Conservation (phyloP, 192 early-diverging fungal genomes). For the Umbelopsis sp. region DNA sequence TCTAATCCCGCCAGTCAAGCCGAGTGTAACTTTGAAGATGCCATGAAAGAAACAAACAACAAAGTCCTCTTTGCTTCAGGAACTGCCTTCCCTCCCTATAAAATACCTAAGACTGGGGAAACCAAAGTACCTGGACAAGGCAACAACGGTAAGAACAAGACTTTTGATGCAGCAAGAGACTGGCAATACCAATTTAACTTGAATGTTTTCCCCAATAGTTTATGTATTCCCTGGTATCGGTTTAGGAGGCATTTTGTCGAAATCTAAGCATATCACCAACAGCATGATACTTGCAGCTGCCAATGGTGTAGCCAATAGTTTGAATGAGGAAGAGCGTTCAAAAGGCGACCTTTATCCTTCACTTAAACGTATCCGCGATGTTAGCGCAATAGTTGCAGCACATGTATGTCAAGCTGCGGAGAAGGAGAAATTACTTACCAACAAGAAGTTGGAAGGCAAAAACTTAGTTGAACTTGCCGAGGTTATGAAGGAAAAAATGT, state of each 20-base stretch:
- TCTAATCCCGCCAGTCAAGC: conserved; percentile 88
- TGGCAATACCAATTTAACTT: background rate
- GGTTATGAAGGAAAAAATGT: conserved; percentile 2
- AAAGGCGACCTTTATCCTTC: conserved; percentile 83
- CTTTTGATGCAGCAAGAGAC: conserved; percentile 69
- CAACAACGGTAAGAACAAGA: conserved; percentile 74
- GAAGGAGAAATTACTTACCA: background rate
- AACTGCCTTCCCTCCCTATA: conserved; percentile 87
- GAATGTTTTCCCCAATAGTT: background rate
- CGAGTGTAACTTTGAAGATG: conserved; percentile 94
- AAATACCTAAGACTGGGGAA: conserved; percentile 61
- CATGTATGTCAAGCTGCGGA: conserved; percentile 61
- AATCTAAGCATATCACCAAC: conserved; percentile 72
- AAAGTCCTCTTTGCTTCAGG: conserved; percentile 95
- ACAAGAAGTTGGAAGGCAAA: background rate
- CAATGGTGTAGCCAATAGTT: conserved; percentile 73
- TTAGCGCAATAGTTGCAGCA: conserved; percentile 78
- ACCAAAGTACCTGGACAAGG: conserved; percentile 77
- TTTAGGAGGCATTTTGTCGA: conserved; percentile 79
- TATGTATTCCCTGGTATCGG: conserved; percentile 80
- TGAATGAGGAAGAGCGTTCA: conserved; percentile 69
- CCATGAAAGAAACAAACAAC: conserved; percentile 84
- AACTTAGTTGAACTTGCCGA: background rate
- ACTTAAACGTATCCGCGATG: conserved; percentile 84
- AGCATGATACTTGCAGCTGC: conserved; percentile 83